These are phyloP conservation scores for Graphiopsis chlorocephala DNA, from an alignment of 2,329 filamentous ascomycete genomes.

Conservation along the genomic window DNA sequence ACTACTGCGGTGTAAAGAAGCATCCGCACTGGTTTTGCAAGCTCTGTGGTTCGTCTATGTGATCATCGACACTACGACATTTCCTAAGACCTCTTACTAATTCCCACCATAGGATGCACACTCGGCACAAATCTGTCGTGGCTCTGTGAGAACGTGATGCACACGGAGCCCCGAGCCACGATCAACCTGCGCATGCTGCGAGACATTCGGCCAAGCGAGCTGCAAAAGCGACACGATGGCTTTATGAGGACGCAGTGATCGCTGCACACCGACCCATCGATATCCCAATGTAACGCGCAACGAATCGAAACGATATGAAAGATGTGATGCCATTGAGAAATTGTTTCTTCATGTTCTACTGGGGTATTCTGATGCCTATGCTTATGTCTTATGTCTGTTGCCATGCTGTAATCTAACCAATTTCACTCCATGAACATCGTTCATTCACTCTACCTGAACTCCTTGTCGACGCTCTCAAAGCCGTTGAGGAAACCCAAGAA, in stretches of 20 bases:
- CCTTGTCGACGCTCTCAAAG: conserved; percentile 78
- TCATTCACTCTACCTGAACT: conserved; percentile 56
- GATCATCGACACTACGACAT: neutral
- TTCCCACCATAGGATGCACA: neutral
- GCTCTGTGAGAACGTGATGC: conserved; percentile 19
- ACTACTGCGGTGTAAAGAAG: conserved; percentile 21
- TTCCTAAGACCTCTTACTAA: neutral
- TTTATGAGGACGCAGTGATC: conserved; percentile 20
- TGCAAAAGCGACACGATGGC: conserved; percentile 19
- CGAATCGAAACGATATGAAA: conserved; percentile 10
- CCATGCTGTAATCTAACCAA: neutral
- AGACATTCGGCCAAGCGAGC: conserved; percentile 24
- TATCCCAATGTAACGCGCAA: conserved; percentile 1
- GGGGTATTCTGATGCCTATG: conserved; percentile 9
- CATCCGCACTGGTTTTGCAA: conserved; percentile 26
- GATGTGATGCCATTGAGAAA: neutral
- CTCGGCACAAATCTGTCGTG: conserved; percentile 24
- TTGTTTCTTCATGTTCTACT: neutral
- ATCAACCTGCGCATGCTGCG: conserved; percentile 31
- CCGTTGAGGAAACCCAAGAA: conserved; percentile 87
- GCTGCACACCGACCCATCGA: too few relatives aligned
- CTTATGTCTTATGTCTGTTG: neutral
- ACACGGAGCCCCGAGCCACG: conserved; percentile 19
- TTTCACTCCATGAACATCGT: neutral
- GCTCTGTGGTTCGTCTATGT: conserved; percentile 20